Evolutionary conservation across 768 basidiomycete species (phyloP).

Genomic region (Russula foetens): DNA sequence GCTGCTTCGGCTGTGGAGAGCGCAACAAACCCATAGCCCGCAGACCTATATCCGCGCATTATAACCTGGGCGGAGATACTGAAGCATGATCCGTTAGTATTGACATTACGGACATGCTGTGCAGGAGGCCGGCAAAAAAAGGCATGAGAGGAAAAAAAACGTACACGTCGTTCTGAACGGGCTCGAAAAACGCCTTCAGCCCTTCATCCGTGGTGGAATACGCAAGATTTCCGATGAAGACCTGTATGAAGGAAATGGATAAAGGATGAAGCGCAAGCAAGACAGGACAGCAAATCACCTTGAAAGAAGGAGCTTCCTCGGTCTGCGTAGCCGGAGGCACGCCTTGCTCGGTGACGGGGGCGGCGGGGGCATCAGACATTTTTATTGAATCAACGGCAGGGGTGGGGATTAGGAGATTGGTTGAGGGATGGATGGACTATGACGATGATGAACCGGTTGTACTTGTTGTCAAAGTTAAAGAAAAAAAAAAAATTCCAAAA

Average conservation of each 20-base stretch:
- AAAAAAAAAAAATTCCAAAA: conserved; percentile 40
- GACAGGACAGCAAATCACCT: conserved; percentile 41
- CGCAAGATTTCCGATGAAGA: conserved; percentile 94
- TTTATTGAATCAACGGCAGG: conserved; percentile 44
- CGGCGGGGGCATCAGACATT: conserved; percentile 91
- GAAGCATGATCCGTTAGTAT: conserved; percentile 17
- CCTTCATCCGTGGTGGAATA: conserved; percentile 91
- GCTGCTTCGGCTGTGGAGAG: conserved; percentile 75
- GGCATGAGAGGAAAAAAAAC: conserved; percentile 26
- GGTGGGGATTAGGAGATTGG: conserved; percentile 42
- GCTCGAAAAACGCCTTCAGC: conserved; percentile 90
- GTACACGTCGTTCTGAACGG: conserved; percentile 82
- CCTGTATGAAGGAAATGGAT: conserved; percentile 36
- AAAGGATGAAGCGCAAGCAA: conserved; percentile 11
- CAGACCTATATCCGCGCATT: conserved; percentile 74
- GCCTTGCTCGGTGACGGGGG: conserved; percentile 76
- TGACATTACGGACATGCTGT: conserved; percentile 12
- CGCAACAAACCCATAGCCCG: conserved; percentile 92
- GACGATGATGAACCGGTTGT: conserved; percentile 75
- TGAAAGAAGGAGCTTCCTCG: conserved; percentile 74
- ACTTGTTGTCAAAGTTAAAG: conserved; percentile 66
- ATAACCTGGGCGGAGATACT: conserved; percentile 84
- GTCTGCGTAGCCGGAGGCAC: conserved; percentile 72
- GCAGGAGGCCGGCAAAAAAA: conserved; percentile 10
- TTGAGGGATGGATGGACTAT: conserved; percentile 28